Percentiles rank a stretch among this genome's conserved stretches.
phyloP scores from a whole-genome alignment of 345 rosid species.

The Aethionema arabicum region DNA sequence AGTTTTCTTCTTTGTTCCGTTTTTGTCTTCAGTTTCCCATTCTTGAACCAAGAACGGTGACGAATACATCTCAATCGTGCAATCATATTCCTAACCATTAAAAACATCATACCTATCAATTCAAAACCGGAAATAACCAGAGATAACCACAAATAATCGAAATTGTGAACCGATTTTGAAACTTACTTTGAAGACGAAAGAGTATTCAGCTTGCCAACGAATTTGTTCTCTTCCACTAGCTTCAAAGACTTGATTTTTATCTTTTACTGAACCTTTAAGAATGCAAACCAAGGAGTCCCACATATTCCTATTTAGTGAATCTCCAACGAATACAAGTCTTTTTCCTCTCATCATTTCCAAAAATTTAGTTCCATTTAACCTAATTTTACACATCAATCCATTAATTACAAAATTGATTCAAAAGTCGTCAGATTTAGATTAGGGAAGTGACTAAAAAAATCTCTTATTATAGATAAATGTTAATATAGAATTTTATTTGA shows the following conservation, averaged over 20 bases:
- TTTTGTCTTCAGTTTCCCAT: slow-evolving; percentile 66
- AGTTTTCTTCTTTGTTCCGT: slow-evolving; percentile 69
- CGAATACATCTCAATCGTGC: slow-evolving; percentile 77
- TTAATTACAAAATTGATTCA: too few relatives aligned
- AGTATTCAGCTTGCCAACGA: slow-evolving; percentile 81
- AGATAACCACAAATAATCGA: too few relatives aligned
- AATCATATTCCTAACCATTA: slow-evolving; percentile 67
- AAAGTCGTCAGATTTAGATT: too few relatives aligned
- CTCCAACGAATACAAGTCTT: slow-evolving; percentile 88
- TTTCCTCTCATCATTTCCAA: slow-evolving; percentile 77
- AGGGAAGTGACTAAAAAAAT: too few relatives aligned
- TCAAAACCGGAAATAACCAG: background rate
- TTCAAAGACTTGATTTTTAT: slow-evolving; percentile 67
- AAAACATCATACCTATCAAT: slow-evolving; percentile 20
- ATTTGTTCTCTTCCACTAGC: slow-evolving; percentile 70
- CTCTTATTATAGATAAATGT: too few relatives aligned
- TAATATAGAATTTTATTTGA: too few relatives aligned
- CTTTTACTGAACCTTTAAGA: slow-evolving; percentile 61
- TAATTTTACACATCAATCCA: slow-evolving; percentile 24
- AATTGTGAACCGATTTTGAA: background rate
- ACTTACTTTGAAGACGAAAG: slow-evolving; percentile 78
- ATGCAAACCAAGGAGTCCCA: slow-evolving; percentile 97
- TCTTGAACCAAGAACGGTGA: slow-evolving; percentile 95
- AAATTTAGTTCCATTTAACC: slow-evolving; percentile 67
- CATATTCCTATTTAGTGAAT: slow-evolving; percentile 92